These are phyloP conservation scores for Globisporangium yorkense DNA, from an alignment of 352 stramenopile genomes.

Conservation along the genomic window DNA sequence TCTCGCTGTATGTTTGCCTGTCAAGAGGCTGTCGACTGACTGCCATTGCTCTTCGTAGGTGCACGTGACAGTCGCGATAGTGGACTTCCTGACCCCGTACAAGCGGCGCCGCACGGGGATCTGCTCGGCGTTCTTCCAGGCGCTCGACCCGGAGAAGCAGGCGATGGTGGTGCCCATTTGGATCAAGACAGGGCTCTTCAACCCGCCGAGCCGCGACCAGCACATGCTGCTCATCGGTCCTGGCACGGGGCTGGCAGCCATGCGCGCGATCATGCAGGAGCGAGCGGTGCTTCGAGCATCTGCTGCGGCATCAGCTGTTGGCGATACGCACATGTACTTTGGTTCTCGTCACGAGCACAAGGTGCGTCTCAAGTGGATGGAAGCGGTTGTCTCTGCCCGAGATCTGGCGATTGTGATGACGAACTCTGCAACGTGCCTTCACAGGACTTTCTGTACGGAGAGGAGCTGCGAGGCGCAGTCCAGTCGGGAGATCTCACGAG, in stretches of 20 bases:
- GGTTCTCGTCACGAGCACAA: constrained; percentile 82
- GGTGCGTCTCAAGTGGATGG: constrained; percentile 17
- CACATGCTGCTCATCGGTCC: constrained; percentile 88
- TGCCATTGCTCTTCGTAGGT: constrained; percentile 20
- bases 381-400: background rate
- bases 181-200: constrained; percentile 86
- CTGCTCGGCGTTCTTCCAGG: constrained; percentile 76
- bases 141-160: constrained; percentile 37
- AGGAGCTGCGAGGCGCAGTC: constrained; percentile 59
- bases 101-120: constrained; percentile 80
- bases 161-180: constrained; percentile 59
- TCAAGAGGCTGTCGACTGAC: background rate
- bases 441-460: constrained; percentile 86
- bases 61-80: constrained; percentile 83
- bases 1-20: constrained; percentile 2
- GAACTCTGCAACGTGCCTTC: background rate
- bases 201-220: constrained; percentile 31
- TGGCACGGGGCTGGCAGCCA: constrained; percentile 87
- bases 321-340: constrained; percentile 75
- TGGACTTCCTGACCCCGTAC: constrained; percentile 89
- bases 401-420: background rate
- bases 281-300: constrained; percentile 44
- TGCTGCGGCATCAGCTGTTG: constrained; percentile 8
- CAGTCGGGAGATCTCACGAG: constrained; percentile 44
- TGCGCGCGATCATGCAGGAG: constrained; percentile 87